Evolutionary conservation across 139 green algal genomes (phyloP).

Genomic region (Penium margaritaceum): DNA sequence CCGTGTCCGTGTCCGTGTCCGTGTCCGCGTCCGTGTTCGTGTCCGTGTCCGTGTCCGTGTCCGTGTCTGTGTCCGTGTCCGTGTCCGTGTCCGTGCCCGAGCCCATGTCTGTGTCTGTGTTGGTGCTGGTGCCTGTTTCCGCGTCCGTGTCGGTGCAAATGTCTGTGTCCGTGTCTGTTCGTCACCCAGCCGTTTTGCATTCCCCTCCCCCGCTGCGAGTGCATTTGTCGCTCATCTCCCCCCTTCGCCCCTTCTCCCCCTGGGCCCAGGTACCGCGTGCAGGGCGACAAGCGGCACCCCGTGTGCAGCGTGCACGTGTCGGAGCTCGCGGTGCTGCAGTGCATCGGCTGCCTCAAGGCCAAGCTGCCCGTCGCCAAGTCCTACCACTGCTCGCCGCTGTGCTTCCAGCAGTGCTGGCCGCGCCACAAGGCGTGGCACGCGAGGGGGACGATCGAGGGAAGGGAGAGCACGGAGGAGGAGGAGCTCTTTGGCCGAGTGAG

Average conservation of each 20-base stretch:
- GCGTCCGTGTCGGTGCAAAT: conserved; percentile 4
- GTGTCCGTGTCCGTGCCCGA: too few species aligned
- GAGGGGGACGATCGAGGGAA: too few species aligned
- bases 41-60: too few species aligned
- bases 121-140: not conserved
- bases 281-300: conserved; percentile 61
- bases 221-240: too few species aligned
- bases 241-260: not conserved
- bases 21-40: too few species aligned
- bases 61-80: too few species aligned
- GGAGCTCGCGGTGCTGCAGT: conserved; percentile 79
- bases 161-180: too few species aligned
- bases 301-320: conserved; percentile 81
- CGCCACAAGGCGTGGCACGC: conserved; percentile 80
- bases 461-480: conserved; percentile 42
- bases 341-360: conserved; percentile 73
- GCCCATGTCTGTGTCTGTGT: too few species aligned
- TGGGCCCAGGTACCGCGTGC: conserved; percentile 62
- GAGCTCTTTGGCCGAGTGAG: conserved; percentile 41
- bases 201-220: too few species aligned
- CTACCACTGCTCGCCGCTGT: conserved; percentile 88
- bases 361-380: conserved; percentile 61
- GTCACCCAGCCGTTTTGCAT: too few species aligned
- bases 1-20: too few species aligned
- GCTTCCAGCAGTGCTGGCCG: conserved; percentile 78